Percentiles rank a stretch among this genome's conserved stretches.
Conservation (phyloP, 768 basidiomycete genomes). For the Cyathus striatus region DNA sequence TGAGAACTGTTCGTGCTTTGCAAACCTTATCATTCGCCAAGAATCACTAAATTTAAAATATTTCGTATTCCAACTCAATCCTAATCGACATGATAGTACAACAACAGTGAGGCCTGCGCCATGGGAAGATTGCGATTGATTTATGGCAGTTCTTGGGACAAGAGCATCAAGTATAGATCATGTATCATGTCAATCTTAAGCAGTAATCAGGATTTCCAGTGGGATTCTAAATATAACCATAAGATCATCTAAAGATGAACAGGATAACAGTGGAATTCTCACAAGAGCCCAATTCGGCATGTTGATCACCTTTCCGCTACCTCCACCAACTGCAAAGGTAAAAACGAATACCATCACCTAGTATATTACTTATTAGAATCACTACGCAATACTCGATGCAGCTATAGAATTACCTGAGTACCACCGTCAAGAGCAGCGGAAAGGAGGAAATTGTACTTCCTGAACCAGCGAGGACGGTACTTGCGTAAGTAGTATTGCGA, state of each 20-base stretch:
- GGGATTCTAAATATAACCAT: background rate
- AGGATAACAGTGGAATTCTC: background rate
- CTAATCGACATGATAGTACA: no score
- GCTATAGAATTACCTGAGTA: conserved; percentile 31
- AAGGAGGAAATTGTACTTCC: conserved; percentile 48
- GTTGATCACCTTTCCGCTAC: conserved; percentile 29
- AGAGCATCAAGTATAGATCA: no score
- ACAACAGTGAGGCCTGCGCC: no score
- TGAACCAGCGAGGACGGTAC: conserved; percentile 41
- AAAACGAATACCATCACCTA: conserved; percentile 39
- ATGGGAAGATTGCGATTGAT: no score
- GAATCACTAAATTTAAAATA: no score
- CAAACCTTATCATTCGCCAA: no score
- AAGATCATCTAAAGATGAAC: background rate
- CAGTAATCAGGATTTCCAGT: conserved; percentile 1
- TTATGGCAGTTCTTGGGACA: no score
- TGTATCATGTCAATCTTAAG: background rate
- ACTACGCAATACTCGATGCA: conserved; percentile 15
- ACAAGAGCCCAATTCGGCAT: conserved; percentile 24
- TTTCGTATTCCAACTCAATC: no score
- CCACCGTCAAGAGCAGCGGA: conserved; percentile 55
- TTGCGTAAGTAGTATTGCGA: conserved; percentile 41
- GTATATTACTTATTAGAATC: background rate
- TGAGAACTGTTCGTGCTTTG: no score
- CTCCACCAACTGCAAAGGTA: conserved; percentile 40